These are phyloP conservation scores for Neurospora sp. DNA, from an alignment of 495 filamentous ascomycete species.

Conservation along the genomic window DNA sequence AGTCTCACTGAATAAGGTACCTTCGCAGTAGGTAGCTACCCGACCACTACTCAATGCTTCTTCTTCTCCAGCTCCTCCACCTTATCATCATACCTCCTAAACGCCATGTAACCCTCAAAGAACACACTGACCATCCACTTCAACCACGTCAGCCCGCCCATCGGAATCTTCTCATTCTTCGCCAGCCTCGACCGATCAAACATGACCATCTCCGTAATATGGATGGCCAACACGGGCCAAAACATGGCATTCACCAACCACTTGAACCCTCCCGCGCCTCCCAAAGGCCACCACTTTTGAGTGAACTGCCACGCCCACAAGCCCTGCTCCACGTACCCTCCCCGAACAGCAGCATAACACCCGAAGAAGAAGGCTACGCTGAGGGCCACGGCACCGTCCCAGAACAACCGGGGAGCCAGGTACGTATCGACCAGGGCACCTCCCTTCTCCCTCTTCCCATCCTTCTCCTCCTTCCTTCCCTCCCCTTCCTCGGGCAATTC, in stretches of 20 bases:
- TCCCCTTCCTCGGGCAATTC: neutral
- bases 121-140: slow-evolving; percentile 29
- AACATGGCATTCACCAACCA: slow-evolving; percentile 32
- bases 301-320: slow-evolving; percentile 7
- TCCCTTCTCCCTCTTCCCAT: neutral
- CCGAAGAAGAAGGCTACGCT: slow-evolving; percentile 26
- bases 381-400: slow-evolving; percentile 6
- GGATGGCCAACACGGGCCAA: slow-evolving; percentile 23
- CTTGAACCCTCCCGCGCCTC: slow-evolving; percentile 19
- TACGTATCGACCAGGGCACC: slow-evolving; percentile 10
- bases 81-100: slow-evolving; percentile 31
- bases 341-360: slow-evolving; percentile 12
- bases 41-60: neutral
- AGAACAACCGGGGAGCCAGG: slow-evolving; percentile 10
- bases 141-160: slow-evolving; percentile 24
- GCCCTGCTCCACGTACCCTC: slow-evolving; percentile 7
- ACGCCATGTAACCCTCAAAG: slow-evolving; percentile 28
- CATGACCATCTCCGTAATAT: slow-evolving; percentile 29
- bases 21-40: neutral
- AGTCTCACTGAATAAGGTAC: neutral
- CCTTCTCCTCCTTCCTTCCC: neutral
- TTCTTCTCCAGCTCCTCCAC: slow-evolving; percentile 15
- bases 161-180: slow-evolving; percentile 19
- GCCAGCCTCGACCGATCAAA: slow-evolving; percentile 22
- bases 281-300: slow-evolving; percentile 11